Evolutionary conservation across 371 early-diverging fungal genomes (phyloP).

Genomic region (Saksenaea vasiformis): DNA sequence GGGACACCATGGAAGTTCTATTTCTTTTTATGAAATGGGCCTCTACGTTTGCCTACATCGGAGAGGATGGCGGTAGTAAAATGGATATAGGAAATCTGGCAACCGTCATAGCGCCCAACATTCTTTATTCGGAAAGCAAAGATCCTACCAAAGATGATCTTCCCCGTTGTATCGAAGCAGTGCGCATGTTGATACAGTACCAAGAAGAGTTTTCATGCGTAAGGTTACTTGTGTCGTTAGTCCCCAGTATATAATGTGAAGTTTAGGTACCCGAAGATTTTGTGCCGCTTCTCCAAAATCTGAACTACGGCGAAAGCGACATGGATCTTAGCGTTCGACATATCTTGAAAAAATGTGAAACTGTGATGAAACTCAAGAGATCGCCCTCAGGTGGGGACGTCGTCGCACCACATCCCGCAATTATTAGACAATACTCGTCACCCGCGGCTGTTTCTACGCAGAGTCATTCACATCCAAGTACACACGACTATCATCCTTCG

Average conservation of each 20-base stretch:
- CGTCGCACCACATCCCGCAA: conserved; percentile 8
- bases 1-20: conserved; percentile 89
- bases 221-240: conserved; percentile 5
- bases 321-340: conserved; percentile 63
- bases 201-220: conserved; percentile 79
- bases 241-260: too few relatives aligned
- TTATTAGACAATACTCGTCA: conserved; percentile 30
- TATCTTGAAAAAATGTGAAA: conserved; percentile 67
- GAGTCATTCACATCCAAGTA: too few relatives aligned
- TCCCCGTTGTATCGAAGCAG: conserved; percentile 72
- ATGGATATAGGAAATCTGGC: conserved; percentile 92
- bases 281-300: conserved; percentile 57
- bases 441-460: conserved; percentile 25
- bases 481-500: too few relatives aligned
- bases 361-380: conserved; percentile 52
- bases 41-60: conserved; percentile 65
- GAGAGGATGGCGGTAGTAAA: conserved; percentile 76
- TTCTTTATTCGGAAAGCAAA: conserved; percentile 85
- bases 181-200: conserved; percentile 69
- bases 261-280: conserved; percentile 70
- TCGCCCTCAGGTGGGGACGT: conserved; percentile 28
- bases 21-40: conserved; percentile 87
- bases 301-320: conserved; percentile 56
- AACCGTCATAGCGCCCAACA: conserved; percentile 91
- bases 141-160: conserved; percentile 65